A percentile compares a stretch with the other conserved stretches of the same genome.
Conservation (phyloP, 2,329 filamentous ascomycete genomes). For the Hymenoscyphus infarciens region DNA sequence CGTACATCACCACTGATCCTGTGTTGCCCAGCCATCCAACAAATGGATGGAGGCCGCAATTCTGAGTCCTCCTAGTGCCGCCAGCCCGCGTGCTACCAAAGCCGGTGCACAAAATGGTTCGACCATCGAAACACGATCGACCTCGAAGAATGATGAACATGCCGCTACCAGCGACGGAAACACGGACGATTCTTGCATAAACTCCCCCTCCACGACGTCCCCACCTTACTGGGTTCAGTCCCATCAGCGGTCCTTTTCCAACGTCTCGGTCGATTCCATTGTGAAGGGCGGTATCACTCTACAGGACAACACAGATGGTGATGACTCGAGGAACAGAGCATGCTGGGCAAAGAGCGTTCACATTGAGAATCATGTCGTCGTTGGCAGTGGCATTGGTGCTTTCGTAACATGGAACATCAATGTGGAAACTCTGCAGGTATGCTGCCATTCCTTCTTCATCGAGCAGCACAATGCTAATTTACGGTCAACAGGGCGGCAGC, state of each 20-base stretch:
- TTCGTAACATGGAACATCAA: conserved; percentile 94
- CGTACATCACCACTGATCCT: not conserved
- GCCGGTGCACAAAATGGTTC: not conserved
- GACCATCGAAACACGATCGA: conserved; percentile 2
- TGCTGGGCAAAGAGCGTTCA: conserved; percentile 65
- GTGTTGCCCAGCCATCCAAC: conserved; percentile 20
- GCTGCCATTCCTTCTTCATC: conserved; percentile 33
- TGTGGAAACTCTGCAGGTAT: conserved; percentile 79
- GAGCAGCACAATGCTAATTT: conserved; percentile 5
- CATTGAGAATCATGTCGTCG: conserved; percentile 53
- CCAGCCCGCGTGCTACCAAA: not conserved
- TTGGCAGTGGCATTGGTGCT: conserved; percentile 56
- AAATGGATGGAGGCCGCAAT: conserved; percentile 32
- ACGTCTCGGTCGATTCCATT: conserved; percentile 46
- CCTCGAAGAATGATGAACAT: conserved; percentile 1
- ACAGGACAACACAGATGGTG: conserved; percentile 51
- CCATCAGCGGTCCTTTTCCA: conserved; percentile 38
- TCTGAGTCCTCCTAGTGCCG: conserved; percentile 5
- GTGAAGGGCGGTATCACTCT: conserved; percentile 55
- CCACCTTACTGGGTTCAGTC: conserved; percentile 42
- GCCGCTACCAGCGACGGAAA: conserved; percentile 6
- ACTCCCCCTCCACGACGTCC: conserved; percentile 27
- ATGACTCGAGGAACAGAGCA: conserved; percentile 51
- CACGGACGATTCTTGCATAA: conserved; percentile 14
- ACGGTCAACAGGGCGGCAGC: conserved; percentile 48